Evolutionary conservation across 2,329 filamentous ascomycete species (phyloP).

Genomic region (Fusarium globosum): DNA sequence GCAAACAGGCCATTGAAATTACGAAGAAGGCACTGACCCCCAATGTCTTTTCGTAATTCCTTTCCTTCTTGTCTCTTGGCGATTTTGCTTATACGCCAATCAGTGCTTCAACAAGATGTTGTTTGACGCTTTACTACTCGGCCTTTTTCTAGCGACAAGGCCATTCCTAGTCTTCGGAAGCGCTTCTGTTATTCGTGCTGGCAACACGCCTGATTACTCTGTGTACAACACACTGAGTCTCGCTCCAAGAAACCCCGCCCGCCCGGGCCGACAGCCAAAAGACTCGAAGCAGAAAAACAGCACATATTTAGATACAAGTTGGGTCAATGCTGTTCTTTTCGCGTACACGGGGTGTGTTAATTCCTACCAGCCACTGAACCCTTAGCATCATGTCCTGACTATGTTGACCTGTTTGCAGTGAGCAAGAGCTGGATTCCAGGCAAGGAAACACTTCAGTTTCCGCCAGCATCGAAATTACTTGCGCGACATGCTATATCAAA

Average conservation of each 20-base stretch:
- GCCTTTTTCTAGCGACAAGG: not conserved
- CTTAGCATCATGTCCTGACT: rapidly evolving
- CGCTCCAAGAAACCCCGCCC: not conserved
- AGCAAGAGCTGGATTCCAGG: not conserved
- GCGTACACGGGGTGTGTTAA: not conserved
- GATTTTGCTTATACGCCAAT: not conserved
- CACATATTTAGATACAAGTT: not conserved
- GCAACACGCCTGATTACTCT: not conserved
- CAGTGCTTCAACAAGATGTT: not conserved
- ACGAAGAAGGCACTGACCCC: not conserved
- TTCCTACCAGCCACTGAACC: rapidly evolving
- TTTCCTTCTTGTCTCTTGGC: not conserved
- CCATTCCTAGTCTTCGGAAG: rapidly evolving
- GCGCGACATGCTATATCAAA: not conserved
- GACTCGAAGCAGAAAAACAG: not conserved
- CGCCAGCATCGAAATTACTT: not conserved
- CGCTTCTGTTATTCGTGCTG: rapidly evolving
- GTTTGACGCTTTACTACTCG: rapidly evolving
- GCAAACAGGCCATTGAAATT: not conserved
- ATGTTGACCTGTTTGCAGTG: not conserved
- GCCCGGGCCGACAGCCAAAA: not conserved
- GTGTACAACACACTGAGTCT: rapidly evolving
- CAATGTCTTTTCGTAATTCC: rapidly evolving
- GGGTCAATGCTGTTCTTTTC: not conserved
- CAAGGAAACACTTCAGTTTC: not conserved